These are phyloP conservation scores for Ustanciosporium gigantosporum DNA, from an alignment of 1,284 basidiomycete species.

Conservation along the genomic window DNA sequence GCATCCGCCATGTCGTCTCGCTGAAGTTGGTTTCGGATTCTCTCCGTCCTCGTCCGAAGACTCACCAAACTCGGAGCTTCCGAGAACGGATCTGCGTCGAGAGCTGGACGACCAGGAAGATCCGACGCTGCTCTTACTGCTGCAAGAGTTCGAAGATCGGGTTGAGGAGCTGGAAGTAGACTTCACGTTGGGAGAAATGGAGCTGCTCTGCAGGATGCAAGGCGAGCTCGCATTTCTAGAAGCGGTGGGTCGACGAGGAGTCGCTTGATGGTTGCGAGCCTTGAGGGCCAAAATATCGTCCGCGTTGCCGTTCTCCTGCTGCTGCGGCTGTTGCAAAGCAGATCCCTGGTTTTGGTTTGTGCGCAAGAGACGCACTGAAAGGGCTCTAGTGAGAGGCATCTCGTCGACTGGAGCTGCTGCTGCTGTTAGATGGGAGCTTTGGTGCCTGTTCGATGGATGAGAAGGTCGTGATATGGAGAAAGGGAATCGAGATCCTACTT, in stretches of 20 bases:
- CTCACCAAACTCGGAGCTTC: slow-evolving; percentile 33
- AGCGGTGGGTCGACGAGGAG: neutral
- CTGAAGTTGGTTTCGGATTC: slow-evolving; percentile 6
- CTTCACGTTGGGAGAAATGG: neutral
- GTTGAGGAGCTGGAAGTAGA: slow-evolving; percentile 12
- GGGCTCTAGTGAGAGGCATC: slow-evolving; percentile 35
- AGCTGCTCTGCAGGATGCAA: neutral
- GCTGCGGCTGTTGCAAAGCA: slow-evolving; percentile 1
- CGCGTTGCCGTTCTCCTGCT: slow-evolving; percentile 4
- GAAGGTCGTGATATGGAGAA: too few relatives aligned
- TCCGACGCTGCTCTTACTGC: slow-evolving; percentile 4
- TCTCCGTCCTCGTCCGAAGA: slow-evolving; percentile 30
- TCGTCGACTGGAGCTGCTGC: too few relatives aligned
- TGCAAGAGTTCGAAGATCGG: slow-evolving; percentile 8
- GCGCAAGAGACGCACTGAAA: slow-evolving; percentile 18
- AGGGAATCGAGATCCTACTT: too few relatives aligned
- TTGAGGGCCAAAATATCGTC: neutral
- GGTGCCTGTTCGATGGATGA: too few relatives aligned
- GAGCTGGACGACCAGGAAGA: slow-evolving; percentile 16
- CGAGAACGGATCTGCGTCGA: slow-evolving; percentile 27
- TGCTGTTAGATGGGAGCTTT: too few relatives aligned
- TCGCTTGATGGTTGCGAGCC: neutral
- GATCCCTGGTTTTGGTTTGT: slow-evolving; percentile 1
- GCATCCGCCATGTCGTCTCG: slow-evolving; percentile 44
- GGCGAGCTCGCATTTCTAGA: neutral